Percentiles rank a stretch among this genome's conserved stretches.
phyloP scores from a whole-genome alignment of 1,139 yeast species.

The Candida tropicalis region DNA sequence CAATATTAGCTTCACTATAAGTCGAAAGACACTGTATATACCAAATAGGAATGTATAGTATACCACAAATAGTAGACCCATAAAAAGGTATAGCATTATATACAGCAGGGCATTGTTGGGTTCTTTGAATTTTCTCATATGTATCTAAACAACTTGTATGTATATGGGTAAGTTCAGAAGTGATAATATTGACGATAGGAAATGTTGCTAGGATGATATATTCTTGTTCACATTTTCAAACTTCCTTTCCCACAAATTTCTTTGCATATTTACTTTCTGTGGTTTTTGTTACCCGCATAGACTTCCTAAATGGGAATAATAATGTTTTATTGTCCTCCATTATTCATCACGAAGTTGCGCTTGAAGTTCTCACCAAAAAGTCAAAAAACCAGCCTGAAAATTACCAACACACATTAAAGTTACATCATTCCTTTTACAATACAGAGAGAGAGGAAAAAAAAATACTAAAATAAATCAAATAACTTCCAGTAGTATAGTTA shows the following conservation, averaged over 20 bases:
- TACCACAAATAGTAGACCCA: neutral
- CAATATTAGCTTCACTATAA: neutral
- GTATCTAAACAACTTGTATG: neutral
- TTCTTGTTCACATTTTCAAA: neutral
- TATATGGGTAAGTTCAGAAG: neutral
- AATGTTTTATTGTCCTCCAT: neutral
- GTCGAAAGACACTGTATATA: neutral
- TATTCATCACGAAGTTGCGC: neutral
- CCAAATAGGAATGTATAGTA: neutral
- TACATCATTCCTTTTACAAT: too few relatives aligned
- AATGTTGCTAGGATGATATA: neutral
- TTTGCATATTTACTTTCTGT: neutral
- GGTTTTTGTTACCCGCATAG: neutral
- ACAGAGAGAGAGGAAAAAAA: too few relatives aligned
- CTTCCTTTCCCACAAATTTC: neutral
- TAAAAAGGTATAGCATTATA: neutral
- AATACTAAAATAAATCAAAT: too few relatives aligned
- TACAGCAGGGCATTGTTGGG: neutral
- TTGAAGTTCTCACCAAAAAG: neutral
- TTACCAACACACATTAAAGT: too few relatives aligned
- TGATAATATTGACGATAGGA: neutral
- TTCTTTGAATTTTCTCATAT: neutral
- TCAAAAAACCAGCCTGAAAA: neutral
- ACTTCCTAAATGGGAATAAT: neutral
- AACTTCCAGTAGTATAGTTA: too few relatives aligned